Evolutionary conservation across 140 eudicot genomes (phyloP), one percentile per base, ranked within the genome.

Genomic region (Cichorium intybus): DNA sequence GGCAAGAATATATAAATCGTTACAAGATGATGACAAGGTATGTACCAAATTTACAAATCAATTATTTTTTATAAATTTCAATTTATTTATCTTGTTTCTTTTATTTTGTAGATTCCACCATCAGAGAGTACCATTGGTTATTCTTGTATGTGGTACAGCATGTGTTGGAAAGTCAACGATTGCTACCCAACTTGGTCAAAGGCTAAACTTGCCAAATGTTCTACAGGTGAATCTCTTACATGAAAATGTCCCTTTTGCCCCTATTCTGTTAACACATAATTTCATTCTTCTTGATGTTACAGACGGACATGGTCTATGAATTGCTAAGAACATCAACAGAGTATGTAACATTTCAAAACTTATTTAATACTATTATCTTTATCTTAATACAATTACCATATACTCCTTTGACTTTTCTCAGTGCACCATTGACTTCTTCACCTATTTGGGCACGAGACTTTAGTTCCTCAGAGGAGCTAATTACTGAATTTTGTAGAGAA

Each of bases 251-350:
- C 59, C 49, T 24, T 14, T 24, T 55, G 47, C 5, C 26, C 31
- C 55, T 27, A 11, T 70, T 57, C 11, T 35, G 22, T 21, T 35
- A 43, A 64, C 9, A 71, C 45, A 41, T 37, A 26, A 29, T 49
- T 69, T 34, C 68, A 26, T 73, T 49, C 7, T 70, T 70, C 26
- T 79, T 73, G 35, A 69, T 80, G 50, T 58, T 76, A 34, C 97
- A 93, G 99, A 93, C 95, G 20, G 97, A 82, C 75, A 93, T 93
- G 99, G 99, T 93, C 58, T 93, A 93, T 74, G 99, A 93, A 71
- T 80, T 93, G 80, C 83, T 93, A 39, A 89, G 97, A 66, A 88
- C 99, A 15, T 87, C 99, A 14, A 93, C 99, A 70, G 99, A 93
- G 99, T 93, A 85, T 48, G 95, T 63, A 58, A 68, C 82, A 53